Percentiles rank a stretch among this genome's conserved stretches.
phyloP scores from a whole-genome alignment of 2,329 filamentous ascomycete species.

The Penicillium rolfsii region DNA sequence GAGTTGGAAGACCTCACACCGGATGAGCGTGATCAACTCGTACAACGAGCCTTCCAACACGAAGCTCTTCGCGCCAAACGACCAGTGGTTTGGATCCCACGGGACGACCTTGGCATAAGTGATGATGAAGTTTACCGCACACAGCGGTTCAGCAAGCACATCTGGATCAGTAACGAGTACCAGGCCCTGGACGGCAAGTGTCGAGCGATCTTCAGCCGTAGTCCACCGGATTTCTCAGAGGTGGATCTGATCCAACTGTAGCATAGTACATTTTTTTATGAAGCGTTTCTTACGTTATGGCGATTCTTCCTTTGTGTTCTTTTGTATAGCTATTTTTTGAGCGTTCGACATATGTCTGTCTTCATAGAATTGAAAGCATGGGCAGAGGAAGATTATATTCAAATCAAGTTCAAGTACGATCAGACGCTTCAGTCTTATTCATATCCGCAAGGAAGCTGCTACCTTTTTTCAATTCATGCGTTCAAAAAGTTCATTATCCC shows the following conservation, averaged over 20 bases:
- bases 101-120: constrained; percentile 85
- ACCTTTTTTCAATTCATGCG: background rate
- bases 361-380: constrained; percentile 21
- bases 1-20: constrained; percentile 93
- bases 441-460: background rate
- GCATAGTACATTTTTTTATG: constrained; percentile 15
- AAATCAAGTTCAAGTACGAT: background rate
- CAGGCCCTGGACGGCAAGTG: constrained; percentile 83
- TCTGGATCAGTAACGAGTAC: constrained; percentile 94
- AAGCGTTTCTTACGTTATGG: background rate
- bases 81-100: constrained; percentile 91
- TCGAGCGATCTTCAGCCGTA: constrained; percentile 79
- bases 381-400: background rate
- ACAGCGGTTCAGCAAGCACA: constrained; percentile 70
- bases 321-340: constrained; percentile 21
- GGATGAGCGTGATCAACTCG: constrained; percentile 81
- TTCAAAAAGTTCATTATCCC: background rate
- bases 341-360: constrained; percentile 22
- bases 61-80: constrained; percentile 80
- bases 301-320: constrained; percentile 12
- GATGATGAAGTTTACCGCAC: constrained; percentile 88
- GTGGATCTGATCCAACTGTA: constrained; percentile 81
- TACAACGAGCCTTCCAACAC: constrained; percentile 88
- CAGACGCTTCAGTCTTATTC: background rate
- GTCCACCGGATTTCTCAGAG: constrained; percentile 88